These are phyloP conservation scores for Abrus precatorius DNA, from an alignment of 306 rosid genomes.

Conservation along the genomic window DNA sequence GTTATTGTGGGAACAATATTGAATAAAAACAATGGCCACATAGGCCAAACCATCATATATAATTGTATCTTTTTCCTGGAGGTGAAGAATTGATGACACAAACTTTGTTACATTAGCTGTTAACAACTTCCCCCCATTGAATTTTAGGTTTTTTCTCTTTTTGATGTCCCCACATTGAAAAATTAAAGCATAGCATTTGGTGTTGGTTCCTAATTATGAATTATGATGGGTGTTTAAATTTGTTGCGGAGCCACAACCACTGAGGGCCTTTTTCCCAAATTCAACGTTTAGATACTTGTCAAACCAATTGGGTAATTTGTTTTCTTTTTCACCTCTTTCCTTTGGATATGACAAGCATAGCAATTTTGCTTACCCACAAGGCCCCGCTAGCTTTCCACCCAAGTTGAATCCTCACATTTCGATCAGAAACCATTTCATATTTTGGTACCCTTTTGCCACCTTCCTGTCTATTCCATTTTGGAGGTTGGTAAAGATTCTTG, in stretches of 20 bases:
- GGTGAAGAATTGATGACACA: slow-evolving; percentile 4
- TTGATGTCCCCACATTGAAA: slow-evolving; percentile 1
- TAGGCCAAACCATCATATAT: not conserved
- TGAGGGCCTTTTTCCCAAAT: slow-evolving; percentile 35
- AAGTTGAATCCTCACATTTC: slow-evolving; percentile 37
- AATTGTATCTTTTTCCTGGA: slow-evolving; percentile 1
- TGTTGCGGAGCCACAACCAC: slow-evolving; percentile 34
- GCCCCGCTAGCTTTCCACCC: slow-evolving; percentile 42
- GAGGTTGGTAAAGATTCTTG: slow-evolving; percentile 48
- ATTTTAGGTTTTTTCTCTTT: no score
- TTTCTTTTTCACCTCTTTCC: not conserved
- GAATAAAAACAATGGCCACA: not conserved
- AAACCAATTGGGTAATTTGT: not conserved
- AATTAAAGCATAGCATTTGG: slow-evolving; percentile 33
- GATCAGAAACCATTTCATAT: slow-evolving; percentile 10
- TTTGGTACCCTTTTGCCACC: slow-evolving; percentile 35
- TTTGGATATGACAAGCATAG: slow-evolving; percentile 30
- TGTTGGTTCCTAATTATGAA: slow-evolving; percentile 39
- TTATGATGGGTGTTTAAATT: slow-evolving; percentile 32
- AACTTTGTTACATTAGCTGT: slow-evolving; percentile 19
- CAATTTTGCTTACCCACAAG: slow-evolving; percentile 43
- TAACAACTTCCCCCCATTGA: slow-evolving; percentile 43
- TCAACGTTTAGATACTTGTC: slow-evolving; percentile 12
- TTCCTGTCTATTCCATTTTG: slow-evolving; percentile 28
- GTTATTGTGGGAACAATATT: not conserved